Evolutionary conservation across 23 red algal species (phyloP).

Genomic region (Cyanidioschyzon merolae): DNA sequence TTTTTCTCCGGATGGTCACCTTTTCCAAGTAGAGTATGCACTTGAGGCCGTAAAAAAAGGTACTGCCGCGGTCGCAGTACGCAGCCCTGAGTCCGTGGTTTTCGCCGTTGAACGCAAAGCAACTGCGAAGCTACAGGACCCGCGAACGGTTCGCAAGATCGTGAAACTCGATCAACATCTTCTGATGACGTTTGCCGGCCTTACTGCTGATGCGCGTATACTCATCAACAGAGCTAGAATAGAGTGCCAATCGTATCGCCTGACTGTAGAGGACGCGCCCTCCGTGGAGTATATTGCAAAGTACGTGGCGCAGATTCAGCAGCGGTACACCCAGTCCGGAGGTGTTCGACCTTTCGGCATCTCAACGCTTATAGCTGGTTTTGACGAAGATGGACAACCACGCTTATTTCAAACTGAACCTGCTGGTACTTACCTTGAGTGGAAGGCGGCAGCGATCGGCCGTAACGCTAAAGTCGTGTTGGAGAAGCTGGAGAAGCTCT

Average conservation of each 20-base stretch:
- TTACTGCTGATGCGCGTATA: conserved; percentile 93
- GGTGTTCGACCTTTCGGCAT: conserved; percentile 96
- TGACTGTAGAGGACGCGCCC: conserved; percentile 97
- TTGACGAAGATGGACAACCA: conserved; percentile 79
- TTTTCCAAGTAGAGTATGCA: conserved; percentile 99
- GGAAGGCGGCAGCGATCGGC: conserved; percentile 93
- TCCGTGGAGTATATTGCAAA: conserved; percentile 94
- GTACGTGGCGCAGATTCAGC: conserved; percentile 77
- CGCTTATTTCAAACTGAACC: conserved; percentile 95
- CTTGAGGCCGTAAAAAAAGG: conserved; percentile 95
- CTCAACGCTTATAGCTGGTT: conserved; percentile 81
- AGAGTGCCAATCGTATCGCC: conserved; percentile 93
- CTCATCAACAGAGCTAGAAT: conserved; percentile 80
- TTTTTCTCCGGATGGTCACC: conserved; percentile 97
- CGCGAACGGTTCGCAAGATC: conserved; percentile 90
- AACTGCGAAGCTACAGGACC: conserved; percentile 93
- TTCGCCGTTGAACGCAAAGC: conserved; percentile 86
- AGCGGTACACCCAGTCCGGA: conserved; percentile 90
- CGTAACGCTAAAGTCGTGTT: conserved; percentile 85
- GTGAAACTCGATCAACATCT: conserved; percentile 74
- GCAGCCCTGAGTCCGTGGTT: conserved; percentile 60
- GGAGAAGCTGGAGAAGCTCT: conserved; percentile 96
- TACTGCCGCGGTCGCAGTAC: conserved; percentile 85
- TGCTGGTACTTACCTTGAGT: conserved; percentile 87
- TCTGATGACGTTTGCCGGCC: conserved; percentile 83